phyloP scores from a whole-genome alignment of 1,284 basidiomycete species.

The Puccinia novopanici region DNA sequence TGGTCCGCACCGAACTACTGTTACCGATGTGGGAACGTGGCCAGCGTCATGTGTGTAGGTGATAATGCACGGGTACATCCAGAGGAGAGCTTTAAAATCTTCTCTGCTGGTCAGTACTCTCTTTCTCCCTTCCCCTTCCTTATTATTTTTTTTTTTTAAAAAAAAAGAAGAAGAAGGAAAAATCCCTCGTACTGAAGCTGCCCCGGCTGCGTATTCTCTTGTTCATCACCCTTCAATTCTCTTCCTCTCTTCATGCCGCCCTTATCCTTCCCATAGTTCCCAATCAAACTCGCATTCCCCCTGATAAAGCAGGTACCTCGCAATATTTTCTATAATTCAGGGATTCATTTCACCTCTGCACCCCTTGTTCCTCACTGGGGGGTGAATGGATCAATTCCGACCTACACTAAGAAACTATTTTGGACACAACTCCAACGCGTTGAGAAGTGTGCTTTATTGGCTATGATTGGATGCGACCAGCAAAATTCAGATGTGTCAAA shows the following conservation, averaged over 20 bases:
- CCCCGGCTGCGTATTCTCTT: background rate
- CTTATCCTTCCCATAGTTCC: background rate
- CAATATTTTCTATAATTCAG: constrained; percentile 29
- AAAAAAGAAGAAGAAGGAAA: too few species aligned
- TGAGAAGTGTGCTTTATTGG: too few species aligned
- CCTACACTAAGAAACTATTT: too few species aligned
- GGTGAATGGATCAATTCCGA: too few species aligned
- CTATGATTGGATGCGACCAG: too few species aligned
- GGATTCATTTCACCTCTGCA: too few species aligned
- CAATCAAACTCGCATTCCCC: constrained; percentile 18
- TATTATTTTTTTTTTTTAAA: background rate
- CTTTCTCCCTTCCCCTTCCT: background rate
- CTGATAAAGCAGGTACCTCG: constrained; percentile 23
- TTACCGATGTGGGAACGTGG: constrained; percentile 58
- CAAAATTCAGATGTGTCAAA: too few species aligned
- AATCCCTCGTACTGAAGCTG: too few species aligned
- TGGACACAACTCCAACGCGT: too few species aligned
- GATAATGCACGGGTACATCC: constrained; percentile 55
- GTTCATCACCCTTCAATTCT: too few species aligned
- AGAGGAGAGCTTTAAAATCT: constrained; percentile 60
- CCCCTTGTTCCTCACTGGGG: too few species aligned
- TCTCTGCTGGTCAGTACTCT: constrained; percentile 58
- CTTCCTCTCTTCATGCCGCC: too few species aligned
- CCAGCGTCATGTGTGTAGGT: constrained; percentile 58
- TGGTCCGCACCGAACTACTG: constrained; percentile 43